Conservation (phyloP, 2,329 filamentous ascomycete genomes). For the Aspergillus terreus region DNA sequence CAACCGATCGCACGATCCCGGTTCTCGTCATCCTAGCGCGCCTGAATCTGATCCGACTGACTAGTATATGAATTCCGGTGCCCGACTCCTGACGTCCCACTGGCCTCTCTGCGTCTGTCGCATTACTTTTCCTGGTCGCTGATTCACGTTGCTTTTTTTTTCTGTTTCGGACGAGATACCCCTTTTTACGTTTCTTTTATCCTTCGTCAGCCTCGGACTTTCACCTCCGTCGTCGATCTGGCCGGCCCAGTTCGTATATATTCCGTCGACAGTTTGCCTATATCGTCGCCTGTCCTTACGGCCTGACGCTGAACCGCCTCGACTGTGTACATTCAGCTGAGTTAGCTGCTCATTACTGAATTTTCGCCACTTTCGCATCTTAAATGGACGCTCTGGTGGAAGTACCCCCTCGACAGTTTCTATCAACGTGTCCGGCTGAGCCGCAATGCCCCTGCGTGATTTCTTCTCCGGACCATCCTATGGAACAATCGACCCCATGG, state of each 20-base stretch:
- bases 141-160: constrained; percentile 2
- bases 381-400: constrained; percentile 21
- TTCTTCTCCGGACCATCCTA: constrained; percentile 29
- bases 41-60: constrained; percentile 11
- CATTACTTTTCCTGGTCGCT: constrained; percentile 14
- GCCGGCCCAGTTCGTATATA: constrained; percentile 25
- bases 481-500: constrained; percentile 29
- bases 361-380: not conserved
- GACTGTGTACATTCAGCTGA: not conserved
- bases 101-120: constrained; percentile 2
- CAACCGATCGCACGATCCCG: constrained; percentile 15
- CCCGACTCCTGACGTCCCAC: constrained; percentile 13
- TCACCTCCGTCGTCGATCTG: constrained; percentile 15
- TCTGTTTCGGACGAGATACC: constrained; percentile 12
- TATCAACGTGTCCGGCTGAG: constrained; percentile 10
- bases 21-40: not conserved
- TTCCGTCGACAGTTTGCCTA: constrained; percentile 5
- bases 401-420: constrained; percentile 3
- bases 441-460: constrained; percentile 32
- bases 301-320: constrained; percentile 1
- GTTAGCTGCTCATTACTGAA: not conserved
- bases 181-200: constrained; percentile 16
- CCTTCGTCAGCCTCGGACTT: constrained; percentile 9
- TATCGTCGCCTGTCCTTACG: constrained; percentile 5
- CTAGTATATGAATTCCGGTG: constrained; percentile 9